Evolutionary conservation across 805 yeast species (phyloP), one percentile per base, ranked within the genome.

Genomic region (Wickerhamomyces canadensis): DNA sequence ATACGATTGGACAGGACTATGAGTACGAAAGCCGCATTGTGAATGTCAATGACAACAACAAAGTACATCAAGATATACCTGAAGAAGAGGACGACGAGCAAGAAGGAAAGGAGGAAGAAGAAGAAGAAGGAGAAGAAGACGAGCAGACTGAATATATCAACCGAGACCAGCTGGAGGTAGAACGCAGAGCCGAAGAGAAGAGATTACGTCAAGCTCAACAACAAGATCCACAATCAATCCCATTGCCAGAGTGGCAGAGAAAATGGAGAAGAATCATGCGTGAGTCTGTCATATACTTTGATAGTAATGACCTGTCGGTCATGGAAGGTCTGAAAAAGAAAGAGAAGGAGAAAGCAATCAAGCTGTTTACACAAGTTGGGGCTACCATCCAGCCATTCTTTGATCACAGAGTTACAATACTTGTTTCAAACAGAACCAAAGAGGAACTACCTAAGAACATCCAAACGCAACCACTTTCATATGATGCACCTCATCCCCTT

Each of bases 351-450:
- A 50, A 53, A 21, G 68, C 69, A 3, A 53, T 52, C 18, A 48
- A 51, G 24, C 56, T 52, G 26, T 53, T 54, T 27, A 39, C 35
- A 2, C 45, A 43, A 8, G 54, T 78, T 18, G 84, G 81, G 11
- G 81, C 84, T 9, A 65, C 65, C 14, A 65, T 80, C 19, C 76
- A 73, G 32, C 68, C 70, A 10, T 81, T 80, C 48, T 82, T 78
- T 49, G 79, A 77, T 47, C 57, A 61, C 19, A 65, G 64, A 26
- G 68, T 67, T 24, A 85, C 96, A 11, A 85, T 88, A 36, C 88
- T 91, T 19, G 75, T 91, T 17, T 78, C 93, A 12, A 70, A 79
- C 45, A 68, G 95, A 42, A 68, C 34, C 63, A 65, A 55, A 58
- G 67, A 49, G 44, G 69, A 51, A 45, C 43, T 54, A 49, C 28